These are phyloP conservation scores for Carpediemonas membranifera DNA, from an alignment of 78 protist species.

Conservation along the genomic window DNA sequence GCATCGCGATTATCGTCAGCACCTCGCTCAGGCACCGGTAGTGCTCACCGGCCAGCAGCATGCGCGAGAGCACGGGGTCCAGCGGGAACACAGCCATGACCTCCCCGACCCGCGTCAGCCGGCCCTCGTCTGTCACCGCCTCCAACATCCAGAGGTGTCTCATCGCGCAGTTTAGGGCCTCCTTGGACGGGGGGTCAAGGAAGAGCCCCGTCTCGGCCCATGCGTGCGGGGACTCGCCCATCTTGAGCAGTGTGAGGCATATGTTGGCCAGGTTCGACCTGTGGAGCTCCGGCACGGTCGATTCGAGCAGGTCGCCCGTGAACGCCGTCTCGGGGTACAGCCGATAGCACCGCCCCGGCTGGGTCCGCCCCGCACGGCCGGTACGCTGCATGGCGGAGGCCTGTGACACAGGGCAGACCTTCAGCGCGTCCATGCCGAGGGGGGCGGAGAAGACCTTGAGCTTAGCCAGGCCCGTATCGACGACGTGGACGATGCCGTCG, in stretches of 20 bases:
- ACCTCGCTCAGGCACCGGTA: background rate
- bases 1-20: conserved; percentile 69
- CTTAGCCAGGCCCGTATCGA: conserved; percentile 96
- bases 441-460: conserved; percentile 33
- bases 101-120: conserved; percentile 62
- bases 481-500: conserved; percentile 94
- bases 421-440: background rate
- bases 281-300: conserved; percentile 91
- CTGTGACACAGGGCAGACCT: conserved; percentile 39
- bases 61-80: background rate
- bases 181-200: conserved; percentile 38
- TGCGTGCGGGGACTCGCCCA: background rate
- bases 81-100: background rate
- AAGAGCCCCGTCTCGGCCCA: too few species aligned
- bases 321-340: background rate
- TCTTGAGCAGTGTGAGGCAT: conserved; percentile 42
- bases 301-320: conserved; percentile 54
- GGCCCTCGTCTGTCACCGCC: conserved; percentile 81
- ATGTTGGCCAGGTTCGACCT: conserved; percentile 74
- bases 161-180: conserved; percentile 68
- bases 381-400: conserved; percentile 78
- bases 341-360: conserved; percentile 60
- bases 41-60: background rate
- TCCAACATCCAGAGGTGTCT: conserved; percentile 91
- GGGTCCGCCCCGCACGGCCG: conserved; percentile 96